phyloP scores from a whole-genome alignment of 371 early-diverging fungal species.

The Mortierella sp. region DNA sequence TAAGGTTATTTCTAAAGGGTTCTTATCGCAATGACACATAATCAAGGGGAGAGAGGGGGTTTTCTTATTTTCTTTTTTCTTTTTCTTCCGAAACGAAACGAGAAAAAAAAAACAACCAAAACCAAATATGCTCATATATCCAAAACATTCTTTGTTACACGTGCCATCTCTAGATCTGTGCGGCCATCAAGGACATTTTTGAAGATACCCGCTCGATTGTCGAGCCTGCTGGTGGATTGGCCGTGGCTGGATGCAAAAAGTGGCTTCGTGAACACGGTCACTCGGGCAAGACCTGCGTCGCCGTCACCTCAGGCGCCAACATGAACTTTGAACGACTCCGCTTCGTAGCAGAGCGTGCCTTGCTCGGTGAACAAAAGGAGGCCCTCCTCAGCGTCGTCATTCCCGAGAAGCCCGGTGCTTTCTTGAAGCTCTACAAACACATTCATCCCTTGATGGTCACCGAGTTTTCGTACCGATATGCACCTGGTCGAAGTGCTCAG shows the following conservation, averaged over 20 bases:
- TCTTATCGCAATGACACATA: too few relatives aligned
- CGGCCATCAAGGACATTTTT: slow-evolving; percentile 97
- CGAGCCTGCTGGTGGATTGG: slow-evolving; percentile 95
- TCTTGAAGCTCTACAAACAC: slow-evolving; percentile 78
- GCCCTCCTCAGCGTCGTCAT: slow-evolving; percentile 91
- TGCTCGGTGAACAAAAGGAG: slow-evolving; percentile 90
- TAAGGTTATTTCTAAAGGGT: slow-evolving; percentile 12
- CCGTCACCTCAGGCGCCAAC: slow-evolving; percentile 93
- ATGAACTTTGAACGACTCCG: slow-evolving; percentile 97
- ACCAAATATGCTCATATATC: too few relatives aligned
- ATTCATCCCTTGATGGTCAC: slow-evolving; percentile 89
- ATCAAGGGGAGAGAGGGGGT: background rate
- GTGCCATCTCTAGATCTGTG: slow-evolving; percentile 78
- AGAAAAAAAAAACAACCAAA: background rate
- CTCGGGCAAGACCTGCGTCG: slow-evolving; percentile 69
- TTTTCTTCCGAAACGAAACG: slow-evolving; percentile 6
- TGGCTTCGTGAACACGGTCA: slow-evolving; percentile 63
- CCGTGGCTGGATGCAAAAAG: slow-evolving; percentile 90
- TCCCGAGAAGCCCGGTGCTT: slow-evolving; percentile 92
- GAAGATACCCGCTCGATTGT: slow-evolving; percentile 95
- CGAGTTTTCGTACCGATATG: slow-evolving; percentile 93
- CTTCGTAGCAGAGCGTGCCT: slow-evolving; percentile 95
- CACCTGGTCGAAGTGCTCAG: slow-evolving; percentile 78
- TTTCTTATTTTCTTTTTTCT: background rate
- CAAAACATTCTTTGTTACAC: background rate